Conservation (phyloP, 768 basidiomycete species). For the Boletellus ananiceps region DNA sequence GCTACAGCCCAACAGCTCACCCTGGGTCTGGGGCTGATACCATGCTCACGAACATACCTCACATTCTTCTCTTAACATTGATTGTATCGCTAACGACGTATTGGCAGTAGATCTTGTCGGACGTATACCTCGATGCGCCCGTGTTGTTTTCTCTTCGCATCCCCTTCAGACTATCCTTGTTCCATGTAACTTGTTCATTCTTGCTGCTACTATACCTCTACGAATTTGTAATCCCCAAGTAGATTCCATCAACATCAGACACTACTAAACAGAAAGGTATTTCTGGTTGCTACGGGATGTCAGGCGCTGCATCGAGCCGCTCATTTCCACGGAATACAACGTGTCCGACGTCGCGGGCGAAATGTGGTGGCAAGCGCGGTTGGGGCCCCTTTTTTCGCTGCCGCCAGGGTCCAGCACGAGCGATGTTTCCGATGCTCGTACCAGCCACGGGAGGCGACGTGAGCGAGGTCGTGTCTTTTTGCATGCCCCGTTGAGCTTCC, state of each 20-base stretch:
- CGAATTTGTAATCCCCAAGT: neutral
- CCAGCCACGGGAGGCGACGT: neutral
- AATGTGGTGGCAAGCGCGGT: conserved; percentile 53
- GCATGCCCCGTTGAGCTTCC: neutral
- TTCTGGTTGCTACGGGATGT: neutral
- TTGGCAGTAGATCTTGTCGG: conserved; percentile 16
- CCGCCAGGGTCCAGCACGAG: neutral
- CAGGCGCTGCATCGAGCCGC: conserved; percentile 22
- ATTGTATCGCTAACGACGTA: conserved; percentile 12
- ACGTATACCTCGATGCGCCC: neutral
- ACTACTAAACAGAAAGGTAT: neutral
- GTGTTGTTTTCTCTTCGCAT: neutral
- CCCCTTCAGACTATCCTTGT: neutral
- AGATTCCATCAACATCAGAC: neutral
- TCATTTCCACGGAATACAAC: conserved; percentile 65
- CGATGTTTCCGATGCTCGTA: neutral
- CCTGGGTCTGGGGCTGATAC: conserved; percentile 21
- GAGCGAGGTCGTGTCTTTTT: neutral
- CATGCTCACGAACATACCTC: conserved; percentile 11
- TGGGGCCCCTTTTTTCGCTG: conserved; percentile 18
- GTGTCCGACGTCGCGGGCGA: conserved; percentile 61
- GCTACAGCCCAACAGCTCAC: conserved; percentile 29
- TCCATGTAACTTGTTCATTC: neutral
- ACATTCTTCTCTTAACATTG: conserved; percentile 17
- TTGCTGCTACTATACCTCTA: neutral